Evolutionary conservation across 345 rosid species (phyloP), one percentile per base, ranked within the genome.

Genomic region (Euphorbia lathyris): DNA sequence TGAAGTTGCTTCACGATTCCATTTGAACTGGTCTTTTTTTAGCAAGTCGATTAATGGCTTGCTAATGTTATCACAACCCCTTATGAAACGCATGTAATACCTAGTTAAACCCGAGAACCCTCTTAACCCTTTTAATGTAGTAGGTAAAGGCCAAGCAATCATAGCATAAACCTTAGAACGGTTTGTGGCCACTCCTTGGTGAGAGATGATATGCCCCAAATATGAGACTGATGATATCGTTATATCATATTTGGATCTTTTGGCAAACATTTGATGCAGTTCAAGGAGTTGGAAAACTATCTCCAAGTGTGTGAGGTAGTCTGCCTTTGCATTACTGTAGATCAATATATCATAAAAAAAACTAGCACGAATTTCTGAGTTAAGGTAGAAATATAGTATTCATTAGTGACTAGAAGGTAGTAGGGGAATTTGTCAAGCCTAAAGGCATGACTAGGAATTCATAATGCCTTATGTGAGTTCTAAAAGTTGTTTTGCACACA

Each of bases 371-470:
- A 4, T 22, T 52, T 2, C 11, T 4, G 3, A 66, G 13, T 3
- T 42, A n/a, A 13, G 59, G 26, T 20, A 1, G 13, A 1, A 30
- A 51, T 2, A 66, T 0, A 0, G 17, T 14, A 32, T 66, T 66
- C 60, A 66, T 66, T 0, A 66, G 19, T 17, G 16, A 5, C 29
- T 66, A 16, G 7, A 51, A 66, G 3, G 43, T 32, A 9, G 60
- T 19, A 1, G 58, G 60, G 16, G 59, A 25, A 51, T 51, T 66
- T 1, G 59, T 66, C 1, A 66, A 9, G 13, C 70, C 16, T 51
- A 67, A 67, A 52, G 47, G 12, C 70, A 67, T 67, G 1, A 53
- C 61, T 9, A 67, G n/a, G 29, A 51, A 67, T 23, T 67, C 61
- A 67, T 67, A 67, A 20, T 67, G 50, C 1, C 51, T 29, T 0